Evolutionary conservation across 306 rosid genomes (phyloP).

Genomic region (Cajanus cajan): DNA sequence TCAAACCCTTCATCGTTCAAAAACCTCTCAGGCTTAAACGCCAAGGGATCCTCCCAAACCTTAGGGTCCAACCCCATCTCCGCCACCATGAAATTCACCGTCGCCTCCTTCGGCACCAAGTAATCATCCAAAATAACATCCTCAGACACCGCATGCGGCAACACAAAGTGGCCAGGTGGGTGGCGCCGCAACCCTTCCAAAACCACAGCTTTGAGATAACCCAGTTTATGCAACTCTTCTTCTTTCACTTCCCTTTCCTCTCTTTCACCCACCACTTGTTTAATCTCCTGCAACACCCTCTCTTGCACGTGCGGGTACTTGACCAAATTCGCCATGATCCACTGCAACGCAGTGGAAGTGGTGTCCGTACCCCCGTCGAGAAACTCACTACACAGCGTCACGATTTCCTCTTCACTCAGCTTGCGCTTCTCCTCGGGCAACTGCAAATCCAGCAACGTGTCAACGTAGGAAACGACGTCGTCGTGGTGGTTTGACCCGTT

Average conservation of each 20-base stretch:
- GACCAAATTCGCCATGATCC: conserved; percentile 55
- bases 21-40: conserved; percentile 47
- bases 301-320: conserved; percentile 36
- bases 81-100: conserved; percentile 48
- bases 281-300: conserved; percentile 32
- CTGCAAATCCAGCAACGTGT: conserved; percentile 39
- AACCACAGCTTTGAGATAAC: conserved; percentile 38
- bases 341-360: conserved; percentile 36
- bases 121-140: conserved; percentile 31
- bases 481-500: no score
- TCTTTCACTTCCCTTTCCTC: conserved; percentile 27
- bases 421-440: conserved; percentile 40
- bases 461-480: conserved; percentile 26
- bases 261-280: background rate
- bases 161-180: conserved; percentile 43
- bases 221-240: conserved; percentile 29
- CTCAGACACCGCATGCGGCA: conserved; percentile 32
- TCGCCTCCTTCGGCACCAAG: conserved; percentile 25
- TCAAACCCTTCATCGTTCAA: conserved; percentile 27
- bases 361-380: conserved; percentile 39
- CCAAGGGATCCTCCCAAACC: conserved; percentile 49
- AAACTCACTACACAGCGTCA: conserved; percentile 37
- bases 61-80: conserved; percentile 47
- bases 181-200: conserved; percentile 46
- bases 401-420: conserved; percentile 10